These are phyloP conservation scores for Cercospora sp. DNA, from an alignment of 2,329 filamentous ascomycete genomes.

Conservation along the genomic window DNA sequence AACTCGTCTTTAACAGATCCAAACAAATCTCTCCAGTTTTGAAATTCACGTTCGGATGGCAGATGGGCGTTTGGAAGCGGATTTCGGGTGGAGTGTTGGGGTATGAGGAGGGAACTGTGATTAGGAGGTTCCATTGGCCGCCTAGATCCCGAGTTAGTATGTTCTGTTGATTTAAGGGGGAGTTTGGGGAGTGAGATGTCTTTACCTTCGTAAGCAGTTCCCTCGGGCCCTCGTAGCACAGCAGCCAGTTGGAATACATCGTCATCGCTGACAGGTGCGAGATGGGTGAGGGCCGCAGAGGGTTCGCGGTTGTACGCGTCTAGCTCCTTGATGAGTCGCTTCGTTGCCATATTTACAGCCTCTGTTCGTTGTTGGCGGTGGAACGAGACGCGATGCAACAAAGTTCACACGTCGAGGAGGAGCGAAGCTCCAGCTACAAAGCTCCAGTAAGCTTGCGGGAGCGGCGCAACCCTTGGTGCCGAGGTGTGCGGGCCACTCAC, in stretches of 20 bases:
- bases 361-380: not conserved
- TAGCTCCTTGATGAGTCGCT: slow-evolving; percentile 63
- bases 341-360: slow-evolving; percentile 43
- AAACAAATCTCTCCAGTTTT: slow-evolving; percentile 88
- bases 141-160: slow-evolving; percentile 36
- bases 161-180: not conserved
- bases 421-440: not conserved
- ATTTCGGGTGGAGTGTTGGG: slow-evolving; percentile 76
- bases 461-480: not conserved
- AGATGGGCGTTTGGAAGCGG: slow-evolving; percentile 77
- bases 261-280: slow-evolving; percentile 58
- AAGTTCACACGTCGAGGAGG: slow-evolving; percentile 1
- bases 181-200: not conserved
- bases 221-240: slow-evolving; percentile 59
- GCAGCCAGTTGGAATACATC: slow-evolving; percentile 62
- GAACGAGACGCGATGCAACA: slow-evolving; percentile 9
- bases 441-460: not conserved
- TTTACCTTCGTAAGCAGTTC: slow-evolving; percentile 61
- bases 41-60: slow-evolving; percentile 77
- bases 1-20: slow-evolving; percentile 73
- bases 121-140: slow-evolving; percentile 80
- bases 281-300: slow-evolving; percentile 57
- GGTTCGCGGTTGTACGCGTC: slow-evolving; percentile 57
- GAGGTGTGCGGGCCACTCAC: not conserved
- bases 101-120: slow-evolving; percentile 75